Base-by-base conservation (phyloP, 2,329 filamentous ascomycete genomes). In the Scedosporium boydii region DNA sequence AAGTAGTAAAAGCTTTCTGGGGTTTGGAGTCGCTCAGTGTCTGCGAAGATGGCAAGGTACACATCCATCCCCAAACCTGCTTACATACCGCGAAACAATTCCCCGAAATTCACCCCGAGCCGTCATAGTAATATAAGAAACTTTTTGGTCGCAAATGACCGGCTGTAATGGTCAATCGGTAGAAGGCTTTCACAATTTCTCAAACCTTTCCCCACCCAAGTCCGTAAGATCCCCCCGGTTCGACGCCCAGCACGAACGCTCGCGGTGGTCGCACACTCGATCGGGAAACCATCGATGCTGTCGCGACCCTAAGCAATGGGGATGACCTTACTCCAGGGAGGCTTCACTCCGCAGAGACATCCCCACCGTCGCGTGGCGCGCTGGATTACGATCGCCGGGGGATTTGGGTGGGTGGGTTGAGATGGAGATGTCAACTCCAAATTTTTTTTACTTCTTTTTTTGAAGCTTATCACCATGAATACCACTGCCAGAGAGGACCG, bases 271-370 rank as follows among this genome's bases (percentile, higher is more conserved):
- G 73, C 76, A 80, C 82, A 87, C 84, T 87, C 85, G 81, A 79
- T 80, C 70, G 81, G 86, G 86, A 74, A 88, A 81, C 86, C 81
- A 78, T 80, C 82, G 86, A 87, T 80, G 7, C 80, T 85, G 80
- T 75, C 71, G 77, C 73, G 76, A 76, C 79, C 84, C 75, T 87
- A 82, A 86, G 85, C 82, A 84, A 83, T 86, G 85, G 82, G 84
- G 82, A 84, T 78, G 70, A 88, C 72, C 70, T 23, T 58, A 61
- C 85, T 87, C 85, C 80, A 88, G 86, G 81, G 85, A 87, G 85
- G 85, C 63, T 76, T 87, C 82, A 88, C 85, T 86, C 83, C 86
- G 85, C 85, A 88, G 83, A 87, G 85, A 74, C 74, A 78, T 85
- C 80, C 84, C 82, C 84, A 83, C 85, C 85, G 83, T 86, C 81